A percentile compares a stretch with the other conserved stretches of the same genome.
These are phyloP conservation scores for Rhodocollybia butyracea DNA, from an alignment of 768 basidiomycete species.

Conservation along the genomic window DNA sequence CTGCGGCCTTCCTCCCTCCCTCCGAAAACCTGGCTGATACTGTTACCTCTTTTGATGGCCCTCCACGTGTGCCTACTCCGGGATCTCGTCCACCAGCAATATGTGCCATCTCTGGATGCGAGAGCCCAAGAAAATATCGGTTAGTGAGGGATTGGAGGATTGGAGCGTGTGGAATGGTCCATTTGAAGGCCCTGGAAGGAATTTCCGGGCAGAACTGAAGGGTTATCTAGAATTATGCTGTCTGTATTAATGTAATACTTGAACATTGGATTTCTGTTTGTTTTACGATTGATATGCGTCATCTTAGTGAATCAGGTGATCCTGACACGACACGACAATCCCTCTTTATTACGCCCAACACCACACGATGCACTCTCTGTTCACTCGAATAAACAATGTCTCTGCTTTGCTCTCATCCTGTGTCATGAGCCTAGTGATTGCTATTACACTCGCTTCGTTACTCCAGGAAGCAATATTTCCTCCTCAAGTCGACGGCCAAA, in stretches of 20 bases:
- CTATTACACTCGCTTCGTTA: constrained; percentile 52
- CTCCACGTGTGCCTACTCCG: too few species aligned
- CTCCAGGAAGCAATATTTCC: constrained; percentile 35
- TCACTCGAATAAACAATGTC: constrained; percentile 49
- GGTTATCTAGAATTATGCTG: not conserved
- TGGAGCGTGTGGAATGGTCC: constrained; percentile 7
- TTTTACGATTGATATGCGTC: too few species aligned
- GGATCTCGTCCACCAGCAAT: not conserved
- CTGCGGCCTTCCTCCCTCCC: not conserved
- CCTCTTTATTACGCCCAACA: too few species aligned
- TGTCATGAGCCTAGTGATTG: constrained; percentile 42
- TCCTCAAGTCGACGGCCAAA: constrained; percentile 42
- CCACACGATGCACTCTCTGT: constrained; percentile 45
- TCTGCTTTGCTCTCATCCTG: constrained; percentile 49
- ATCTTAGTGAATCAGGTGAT: too few species aligned
- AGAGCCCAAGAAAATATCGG: not conserved
- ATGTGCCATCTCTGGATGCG: constrained; percentile 6
- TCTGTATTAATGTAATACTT: too few species aligned
- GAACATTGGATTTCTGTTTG: too few species aligned
- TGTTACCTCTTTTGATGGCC: not conserved
- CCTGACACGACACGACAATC: too few species aligned
- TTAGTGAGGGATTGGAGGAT: constrained; percentile 7
- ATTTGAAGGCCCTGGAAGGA: constrained; percentile 6
- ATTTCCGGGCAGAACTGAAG: not conserved
- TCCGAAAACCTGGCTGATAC: not conserved